Evolutionary conservation across 2,329 filamentous ascomycete species (phyloP).

Genomic region (Curvularia verruculosa): DNA sequence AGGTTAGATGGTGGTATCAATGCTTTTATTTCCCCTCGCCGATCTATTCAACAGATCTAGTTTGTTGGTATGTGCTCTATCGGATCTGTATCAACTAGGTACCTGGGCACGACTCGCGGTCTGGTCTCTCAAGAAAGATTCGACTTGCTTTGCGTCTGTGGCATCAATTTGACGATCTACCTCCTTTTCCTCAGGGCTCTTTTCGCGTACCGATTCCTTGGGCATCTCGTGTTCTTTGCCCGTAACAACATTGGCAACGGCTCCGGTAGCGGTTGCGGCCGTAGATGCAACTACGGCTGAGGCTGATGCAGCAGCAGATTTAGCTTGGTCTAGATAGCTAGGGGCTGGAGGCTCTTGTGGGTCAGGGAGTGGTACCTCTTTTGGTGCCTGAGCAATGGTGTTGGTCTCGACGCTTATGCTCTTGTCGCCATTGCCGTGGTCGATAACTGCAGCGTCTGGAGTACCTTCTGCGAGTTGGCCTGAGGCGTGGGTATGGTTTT

Average conservation of each 20-base stretch:
- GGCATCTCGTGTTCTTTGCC: slow-evolving; percentile 30
- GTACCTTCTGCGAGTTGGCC: slow-evolving; percentile 53
- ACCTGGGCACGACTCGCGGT: slow-evolving; percentile 4
- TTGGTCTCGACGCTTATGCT: slow-evolving; percentile 55
- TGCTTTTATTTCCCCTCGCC: neutral
- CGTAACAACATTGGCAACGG: slow-evolving; percentile 31
- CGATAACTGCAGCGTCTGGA: slow-evolving; percentile 47
- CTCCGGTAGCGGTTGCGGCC: slow-evolving; percentile 42
- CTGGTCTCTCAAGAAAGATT: slow-evolving; percentile 42
- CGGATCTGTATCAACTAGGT: neutral
- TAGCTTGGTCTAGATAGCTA: slow-evolving; percentile 53
- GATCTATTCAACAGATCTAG: neutral
- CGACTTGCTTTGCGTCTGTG: slow-evolving; percentile 37
- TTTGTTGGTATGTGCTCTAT: neutral
- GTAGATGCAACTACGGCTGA: slow-evolving; percentile 37
- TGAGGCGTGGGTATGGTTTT: slow-evolving; percentile 52
- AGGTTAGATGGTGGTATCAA: neutral
- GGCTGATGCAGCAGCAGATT: slow-evolving; percentile 44
- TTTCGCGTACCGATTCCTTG: slow-evolving; percentile 24
- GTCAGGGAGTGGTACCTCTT: slow-evolving; percentile 51
- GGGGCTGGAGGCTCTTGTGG: slow-evolving; percentile 43
- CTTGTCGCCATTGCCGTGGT: slow-evolving; percentile 54
- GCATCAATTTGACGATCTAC: slow-evolving; percentile 40
- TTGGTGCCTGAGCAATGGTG: slow-evolving; percentile 58
- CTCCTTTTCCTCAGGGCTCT: slow-evolving; percentile 40